A percentile compares a stretch with the other conserved stretches of the same genome.
phyloP scores from a whole-genome alignment of 192 early-diverging fungal species.

The Coemansia sp. region DNA sequence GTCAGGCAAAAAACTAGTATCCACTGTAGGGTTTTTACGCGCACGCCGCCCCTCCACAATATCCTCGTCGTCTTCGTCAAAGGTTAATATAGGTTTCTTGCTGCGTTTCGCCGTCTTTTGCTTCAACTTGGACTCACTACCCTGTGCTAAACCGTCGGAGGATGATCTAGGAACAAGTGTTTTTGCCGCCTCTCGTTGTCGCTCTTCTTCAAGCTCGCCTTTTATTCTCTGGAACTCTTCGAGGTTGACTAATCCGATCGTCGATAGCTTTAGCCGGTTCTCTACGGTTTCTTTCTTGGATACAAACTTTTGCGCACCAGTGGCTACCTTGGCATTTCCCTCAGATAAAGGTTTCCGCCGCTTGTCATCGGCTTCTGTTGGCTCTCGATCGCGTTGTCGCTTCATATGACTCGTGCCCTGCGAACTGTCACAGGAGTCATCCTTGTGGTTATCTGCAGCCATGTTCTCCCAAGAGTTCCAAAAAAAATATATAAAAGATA shows the following conservation, averaged over 20 bases:
- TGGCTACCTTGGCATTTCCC: slow-evolving; percentile 61
- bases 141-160: background rate
- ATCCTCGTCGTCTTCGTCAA: slow-evolving; percentile 67
- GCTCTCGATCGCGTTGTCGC: slow-evolving; percentile 10
- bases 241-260: slow-evolving; percentile 86
- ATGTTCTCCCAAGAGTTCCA: background rate
- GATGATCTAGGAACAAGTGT: slow-evolving; percentile 43
- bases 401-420: background rate
- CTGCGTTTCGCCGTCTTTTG: slow-evolving; percentile 21
- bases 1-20: slow-evolving; percentile 94
- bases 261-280: slow-evolving; percentile 82
- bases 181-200: slow-evolving; percentile 72
- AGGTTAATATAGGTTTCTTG: slow-evolving; percentile 72
- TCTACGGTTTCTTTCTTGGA: slow-evolving; percentile 78
- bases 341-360: background rate
- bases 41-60: slow-evolving; percentile 30
- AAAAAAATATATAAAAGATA: background rate
- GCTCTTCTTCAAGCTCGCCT: slow-evolving; percentile 80
- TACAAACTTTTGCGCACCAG: slow-evolving; percentile 77
- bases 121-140: slow-evolving; percentile 5
- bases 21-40: slow-evolving; percentile 86
- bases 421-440: background rate
- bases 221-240: slow-evolving; percentile 90
- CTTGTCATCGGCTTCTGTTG: background rate
- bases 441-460: background rate